Percentiles rank a stretch among this genome's conserved stretches.
Evolutionary conservation across 2,329 filamentous ascomycete species (phyloP).

Genomic region (Chaetomium sp.): DNA sequence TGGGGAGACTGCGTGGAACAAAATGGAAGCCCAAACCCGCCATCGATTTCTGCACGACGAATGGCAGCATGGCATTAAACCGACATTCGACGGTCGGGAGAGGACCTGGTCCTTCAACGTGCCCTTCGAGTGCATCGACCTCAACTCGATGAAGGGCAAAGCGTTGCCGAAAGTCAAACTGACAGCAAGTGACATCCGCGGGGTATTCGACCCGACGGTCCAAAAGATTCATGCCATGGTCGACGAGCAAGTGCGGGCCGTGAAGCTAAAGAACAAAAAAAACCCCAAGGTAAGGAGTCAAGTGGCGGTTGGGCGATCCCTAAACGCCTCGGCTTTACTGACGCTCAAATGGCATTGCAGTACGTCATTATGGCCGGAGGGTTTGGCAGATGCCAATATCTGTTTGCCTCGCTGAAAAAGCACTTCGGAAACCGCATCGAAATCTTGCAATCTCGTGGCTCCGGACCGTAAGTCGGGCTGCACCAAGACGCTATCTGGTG

Average conservation of each 20-base stretch:
- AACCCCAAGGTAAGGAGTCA: constrained; percentile 36
- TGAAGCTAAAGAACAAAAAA: constrained; percentile 23
- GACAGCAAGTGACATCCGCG: not conserved
- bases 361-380: constrained; percentile 46
- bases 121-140: constrained; percentile 17
- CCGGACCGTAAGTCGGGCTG: constrained; percentile 41
- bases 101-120: constrained; percentile 24
- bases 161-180: constrained; percentile 16
- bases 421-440: constrained; percentile 1
- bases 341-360: constrained; percentile 31
- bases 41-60: constrained; percentile 27
- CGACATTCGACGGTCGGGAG: constrained; percentile 25
- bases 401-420: constrained; percentile 33
- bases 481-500: not conserved
- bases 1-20: not conserved
- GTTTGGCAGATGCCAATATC: constrained; percentile 41
- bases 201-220: constrained; percentile 13
- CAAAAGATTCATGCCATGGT: constrained; percentile 34
- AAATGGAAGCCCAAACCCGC: not conserved
- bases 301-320: not conserved
- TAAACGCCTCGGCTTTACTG: not conserved
- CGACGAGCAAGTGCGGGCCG: constrained; percentile 31
- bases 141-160: not conserved
- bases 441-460: constrained; percentile 39
- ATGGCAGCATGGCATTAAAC: constrained; percentile 38